phyloP scores from a whole-genome alignment of 805 yeast genomes.

The Yamadazyma phyllophila region DNA sequence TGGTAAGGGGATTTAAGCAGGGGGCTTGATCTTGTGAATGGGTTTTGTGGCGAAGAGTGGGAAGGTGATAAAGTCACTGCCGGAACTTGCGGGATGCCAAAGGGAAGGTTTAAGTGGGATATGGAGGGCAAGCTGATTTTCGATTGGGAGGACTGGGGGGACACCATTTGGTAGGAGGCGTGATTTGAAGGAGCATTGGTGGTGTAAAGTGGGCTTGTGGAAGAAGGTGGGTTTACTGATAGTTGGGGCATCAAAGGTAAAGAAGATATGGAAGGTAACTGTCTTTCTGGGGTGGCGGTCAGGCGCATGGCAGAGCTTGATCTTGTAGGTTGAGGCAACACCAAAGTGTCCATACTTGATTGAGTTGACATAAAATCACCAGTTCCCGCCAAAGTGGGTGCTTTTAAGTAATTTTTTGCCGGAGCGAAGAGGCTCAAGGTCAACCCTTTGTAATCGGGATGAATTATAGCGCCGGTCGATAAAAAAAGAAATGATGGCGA shows the following conservation, averaged over 20 bases:
- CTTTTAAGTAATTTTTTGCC: constrained; percentile 1
- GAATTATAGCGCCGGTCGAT: neutral
- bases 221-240: neutral
- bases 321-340: constrained; percentile 3
- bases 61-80: neutral
- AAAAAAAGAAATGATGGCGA: neutral
- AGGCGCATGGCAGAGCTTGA: constrained; percentile 1
- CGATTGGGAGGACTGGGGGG: neutral
- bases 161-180: neutral
- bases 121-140: constrained; percentile 8
- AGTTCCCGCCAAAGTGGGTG: neutral
- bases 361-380: neutral
- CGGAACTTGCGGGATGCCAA: neutral
- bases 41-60: neutral
- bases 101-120: constrained; percentile 6
- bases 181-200: neutral
- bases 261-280: constrained; percentile 27
- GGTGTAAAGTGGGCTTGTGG: too few relatives aligned
- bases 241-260: constrained; percentile 12
- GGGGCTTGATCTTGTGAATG: neutral
- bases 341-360: constrained; percentile 2
- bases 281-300: neutral
- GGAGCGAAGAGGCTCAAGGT: neutral
- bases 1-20: neutral
- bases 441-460: constrained; percentile 1